Percentiles rank a stretch among this genome's conserved stretches.
Conservation (phyloP, 2,329 filamentous ascomycete genomes). For the Cordyceps fumosorosea region DNA sequence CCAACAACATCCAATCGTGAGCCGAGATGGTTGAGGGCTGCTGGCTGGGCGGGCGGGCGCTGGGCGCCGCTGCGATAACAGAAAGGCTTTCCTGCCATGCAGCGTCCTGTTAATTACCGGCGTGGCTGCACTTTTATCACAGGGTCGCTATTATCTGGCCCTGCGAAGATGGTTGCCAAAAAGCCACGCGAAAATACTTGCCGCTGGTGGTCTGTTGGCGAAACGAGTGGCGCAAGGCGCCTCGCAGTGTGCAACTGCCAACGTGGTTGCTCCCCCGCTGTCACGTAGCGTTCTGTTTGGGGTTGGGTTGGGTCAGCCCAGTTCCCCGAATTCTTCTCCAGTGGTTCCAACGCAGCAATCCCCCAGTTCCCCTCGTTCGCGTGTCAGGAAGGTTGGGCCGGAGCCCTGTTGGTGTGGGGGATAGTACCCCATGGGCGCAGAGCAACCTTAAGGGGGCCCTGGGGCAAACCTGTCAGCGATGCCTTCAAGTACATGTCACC, state of each 20-base stretch:
- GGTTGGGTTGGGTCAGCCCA: neutral
- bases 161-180: neutral
- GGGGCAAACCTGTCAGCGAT: neutral
- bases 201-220: neutral
- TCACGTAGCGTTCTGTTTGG: conserved; percentile 8
- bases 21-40: neutral
- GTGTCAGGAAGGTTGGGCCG: neutral
- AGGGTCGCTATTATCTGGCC: neutral
- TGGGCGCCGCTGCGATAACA: neutral
- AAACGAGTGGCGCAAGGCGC: neutral
- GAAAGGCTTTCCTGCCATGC: neutral
- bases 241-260: neutral
- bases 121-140: conserved; percentile 5
- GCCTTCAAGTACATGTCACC: conserved; percentile 2
- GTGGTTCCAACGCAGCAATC: conserved; percentile 1
- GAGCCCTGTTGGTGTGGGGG: conserved; percentile 2
- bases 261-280: conserved; percentile 11
- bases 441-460: neutral
- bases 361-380: neutral
- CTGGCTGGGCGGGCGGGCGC: neutral
- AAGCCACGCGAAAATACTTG: neutral
- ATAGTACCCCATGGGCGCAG: neutral
- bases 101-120: neutral
- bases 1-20: too few relatives aligned
- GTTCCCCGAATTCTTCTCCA: conserved; percentile 6